These are phyloP conservation scores for Eragrostis tef DNA, from an alignment of 202 grass and related monocot species.

Conservation along the genomic window DNA sequence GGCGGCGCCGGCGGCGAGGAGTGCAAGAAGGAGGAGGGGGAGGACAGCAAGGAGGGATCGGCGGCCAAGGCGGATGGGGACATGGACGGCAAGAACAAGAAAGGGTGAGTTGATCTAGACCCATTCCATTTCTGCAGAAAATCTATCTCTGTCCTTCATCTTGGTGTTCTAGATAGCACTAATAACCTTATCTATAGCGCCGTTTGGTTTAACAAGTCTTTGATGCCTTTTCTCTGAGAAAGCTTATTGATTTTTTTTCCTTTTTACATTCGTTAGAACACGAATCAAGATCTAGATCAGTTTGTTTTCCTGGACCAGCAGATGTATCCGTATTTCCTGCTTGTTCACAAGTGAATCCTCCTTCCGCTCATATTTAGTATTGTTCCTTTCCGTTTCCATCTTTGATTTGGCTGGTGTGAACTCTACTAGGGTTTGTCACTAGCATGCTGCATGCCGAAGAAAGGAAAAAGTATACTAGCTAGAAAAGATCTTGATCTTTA, in stretches of 20 bases:
- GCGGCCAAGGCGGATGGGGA: constrained; percentile 46
- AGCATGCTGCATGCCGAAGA: constrained; percentile 25
- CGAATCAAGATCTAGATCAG: constrained; percentile 36
- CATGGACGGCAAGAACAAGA: constrained; percentile 65
- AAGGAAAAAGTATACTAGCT: constrained; percentile 33
- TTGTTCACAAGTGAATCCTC: constrained; percentile 1
- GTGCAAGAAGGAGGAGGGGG: constrained; percentile 55
- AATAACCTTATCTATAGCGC: too few species aligned
- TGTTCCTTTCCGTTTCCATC: constrained; percentile 11
- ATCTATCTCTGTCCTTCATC: background rate
- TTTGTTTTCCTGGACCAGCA: background rate
- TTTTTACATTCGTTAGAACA: background rate
- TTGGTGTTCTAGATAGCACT: constrained; percentile 1
- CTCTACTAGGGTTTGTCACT: constrained; percentile 69
- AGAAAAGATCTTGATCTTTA: constrained; percentile 42
- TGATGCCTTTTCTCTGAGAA: background rate
- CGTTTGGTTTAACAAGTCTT: constrained; percentile 22
- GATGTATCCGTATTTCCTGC: background rate
- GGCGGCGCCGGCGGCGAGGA: constrained; percentile 52
- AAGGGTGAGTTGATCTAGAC: constrained; percentile 73
- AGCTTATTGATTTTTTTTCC: background rate
- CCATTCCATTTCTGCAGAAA: constrained; percentile 17
- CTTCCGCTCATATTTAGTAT: background rate
- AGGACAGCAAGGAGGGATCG: constrained; percentile 47
- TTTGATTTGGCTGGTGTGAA: constrained; percentile 50